phyloP scores from a whole-genome alignment of 2,329 filamentous ascomycete genomes.

The Colletotrichum neosansevieriae region DNA sequence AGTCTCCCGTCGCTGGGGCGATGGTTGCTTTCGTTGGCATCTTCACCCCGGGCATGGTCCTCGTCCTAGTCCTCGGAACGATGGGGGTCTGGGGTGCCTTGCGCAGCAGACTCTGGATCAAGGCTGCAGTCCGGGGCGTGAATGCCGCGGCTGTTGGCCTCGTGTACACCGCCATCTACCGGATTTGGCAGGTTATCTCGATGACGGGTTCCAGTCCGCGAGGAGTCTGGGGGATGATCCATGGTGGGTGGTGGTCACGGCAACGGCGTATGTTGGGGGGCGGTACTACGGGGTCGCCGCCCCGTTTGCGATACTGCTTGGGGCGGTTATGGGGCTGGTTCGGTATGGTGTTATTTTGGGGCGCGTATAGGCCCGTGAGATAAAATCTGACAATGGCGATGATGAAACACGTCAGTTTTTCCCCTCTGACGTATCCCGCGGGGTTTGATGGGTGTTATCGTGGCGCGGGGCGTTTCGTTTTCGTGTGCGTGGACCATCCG shows the following conservation, averaged over 20 bases:
- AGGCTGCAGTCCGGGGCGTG: constrained; percentile 60
- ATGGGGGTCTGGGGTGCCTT: constrained; percentile 65
- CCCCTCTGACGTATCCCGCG: too few species aligned
- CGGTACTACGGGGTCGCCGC: constrained; percentile 49
- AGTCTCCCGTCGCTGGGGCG: constrained; percentile 57
- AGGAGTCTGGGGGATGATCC: constrained; percentile 65
- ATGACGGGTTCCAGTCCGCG: constrained; percentile 55
- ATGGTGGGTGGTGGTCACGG: constrained; percentile 69
- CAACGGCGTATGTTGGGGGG: constrained; percentile 51
- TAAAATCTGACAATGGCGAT: too few species aligned
- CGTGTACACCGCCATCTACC: constrained; percentile 70
- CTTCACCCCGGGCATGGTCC: constrained; percentile 58
- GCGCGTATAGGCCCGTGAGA: neutral
- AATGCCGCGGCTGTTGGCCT: constrained; percentile 69
- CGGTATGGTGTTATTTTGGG: constrained; percentile 47
- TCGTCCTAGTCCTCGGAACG: constrained; percentile 57
- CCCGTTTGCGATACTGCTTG: constrained; percentile 50
- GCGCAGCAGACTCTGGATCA: constrained; percentile 56
- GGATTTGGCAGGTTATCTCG: constrained; percentile 68
- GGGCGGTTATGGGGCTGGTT: constrained; percentile 50
- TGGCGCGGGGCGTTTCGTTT: too few species aligned
- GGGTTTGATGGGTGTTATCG: too few species aligned
- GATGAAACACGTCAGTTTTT: too few species aligned
- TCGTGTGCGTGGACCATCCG: too few species aligned
- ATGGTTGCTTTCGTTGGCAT: constrained; percentile 62